These are phyloP conservation scores for Chlamydomonas sp. DNA, from an alignment of 139 green algal genomes.

Conservation along the genomic window DNA sequence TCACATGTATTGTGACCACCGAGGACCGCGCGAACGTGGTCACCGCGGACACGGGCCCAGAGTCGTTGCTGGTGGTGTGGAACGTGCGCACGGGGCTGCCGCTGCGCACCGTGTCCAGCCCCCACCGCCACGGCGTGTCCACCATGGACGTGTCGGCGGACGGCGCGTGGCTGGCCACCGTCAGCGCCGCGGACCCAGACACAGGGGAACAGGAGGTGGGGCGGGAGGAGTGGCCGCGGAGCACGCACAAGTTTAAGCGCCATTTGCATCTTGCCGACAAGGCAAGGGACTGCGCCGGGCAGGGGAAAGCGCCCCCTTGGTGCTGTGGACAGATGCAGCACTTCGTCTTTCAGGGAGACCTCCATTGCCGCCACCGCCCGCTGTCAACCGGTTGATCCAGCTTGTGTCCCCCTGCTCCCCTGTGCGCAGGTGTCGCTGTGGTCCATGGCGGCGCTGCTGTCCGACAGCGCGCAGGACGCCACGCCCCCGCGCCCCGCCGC, in stretches of 20 bases:
- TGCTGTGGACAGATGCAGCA: too few relatives aligned
- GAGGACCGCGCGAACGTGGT: constrained; percentile 65
- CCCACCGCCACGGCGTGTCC: constrained; percentile 61
- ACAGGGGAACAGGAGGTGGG: constrained; percentile 61
- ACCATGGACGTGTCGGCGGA: constrained; percentile 72
- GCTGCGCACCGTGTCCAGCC: constrained; percentile 52
- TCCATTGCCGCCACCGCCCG: too few relatives aligned
- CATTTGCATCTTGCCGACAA: too few relatives aligned
- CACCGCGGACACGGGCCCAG: constrained; percentile 71
- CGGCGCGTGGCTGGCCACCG: constrained; percentile 62
- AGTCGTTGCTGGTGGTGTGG: constrained; percentile 80
- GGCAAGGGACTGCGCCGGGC: too few relatives aligned
- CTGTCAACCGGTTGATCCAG: background rate
- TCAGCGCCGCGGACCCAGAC: constrained; percentile 49
- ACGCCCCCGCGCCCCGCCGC: constrained; percentile 25
- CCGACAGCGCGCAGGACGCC: too few relatives aligned
- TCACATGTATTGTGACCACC: constrained; percentile 65
- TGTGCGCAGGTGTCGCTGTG: constrained; percentile 57
- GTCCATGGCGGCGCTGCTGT: constrained; percentile 49
- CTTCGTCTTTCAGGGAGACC: too few relatives aligned
- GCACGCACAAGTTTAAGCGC: background rate
- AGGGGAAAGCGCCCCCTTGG: too few relatives aligned
- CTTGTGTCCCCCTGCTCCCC: background rate
- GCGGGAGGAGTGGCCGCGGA: background rate
- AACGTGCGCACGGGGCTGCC: constrained; percentile 60